A percentile compares a stretch with the other conserved stretches of the same genome.
Conservation (phyloP, 805 yeast species). For the Teunomyces aglyptinius region DNA sequence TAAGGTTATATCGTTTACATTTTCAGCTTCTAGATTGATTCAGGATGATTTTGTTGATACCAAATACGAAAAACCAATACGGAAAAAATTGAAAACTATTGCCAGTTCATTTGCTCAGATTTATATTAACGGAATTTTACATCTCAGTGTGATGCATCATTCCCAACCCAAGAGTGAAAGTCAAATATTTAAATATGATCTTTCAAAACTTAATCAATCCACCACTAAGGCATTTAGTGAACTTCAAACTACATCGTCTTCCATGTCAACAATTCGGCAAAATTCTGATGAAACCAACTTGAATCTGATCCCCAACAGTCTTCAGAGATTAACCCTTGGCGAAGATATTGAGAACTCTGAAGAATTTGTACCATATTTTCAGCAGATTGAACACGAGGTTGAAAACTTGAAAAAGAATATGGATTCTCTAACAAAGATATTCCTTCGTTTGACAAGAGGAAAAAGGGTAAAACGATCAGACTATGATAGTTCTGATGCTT, state of each 20-base stretch:
- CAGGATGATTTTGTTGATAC: constrained; percentile 50
- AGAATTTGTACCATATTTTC: constrained; percentile 23
- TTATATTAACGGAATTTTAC: constrained; percentile 63
- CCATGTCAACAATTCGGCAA: constrained; percentile 8
- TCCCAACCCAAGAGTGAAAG: constrained; percentile 19
- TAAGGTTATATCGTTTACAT: constrained; percentile 50
- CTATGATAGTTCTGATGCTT: constrained; percentile 38
- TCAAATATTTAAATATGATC: constrained; percentile 31
- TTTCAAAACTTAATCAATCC: constrained; percentile 11
- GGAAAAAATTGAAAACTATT: constrained; percentile 50
- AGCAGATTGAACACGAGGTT: constrained; percentile 40
- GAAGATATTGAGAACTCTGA: constrained; percentile 8
- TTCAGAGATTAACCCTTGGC: constrained; percentile 4
- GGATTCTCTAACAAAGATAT: constrained; percentile 26
- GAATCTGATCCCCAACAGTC: background rate
- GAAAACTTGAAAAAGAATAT: constrained; percentile 33
- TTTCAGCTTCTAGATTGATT: constrained; percentile 53
- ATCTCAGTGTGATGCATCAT: constrained; percentile 44
- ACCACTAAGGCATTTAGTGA: constrained; percentile 5
- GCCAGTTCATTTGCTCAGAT: constrained; percentile 59
- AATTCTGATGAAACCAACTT: constrained; percentile 4
- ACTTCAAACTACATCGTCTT: constrained; percentile 4
- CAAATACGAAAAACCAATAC: constrained; percentile 46
- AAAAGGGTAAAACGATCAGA: constrained; percentile 32
- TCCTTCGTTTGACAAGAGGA: constrained; percentile 31